Evolutionary conservation across 306 rosid species (phyloP).

Genomic region (Acacia acuminata): DNA sequence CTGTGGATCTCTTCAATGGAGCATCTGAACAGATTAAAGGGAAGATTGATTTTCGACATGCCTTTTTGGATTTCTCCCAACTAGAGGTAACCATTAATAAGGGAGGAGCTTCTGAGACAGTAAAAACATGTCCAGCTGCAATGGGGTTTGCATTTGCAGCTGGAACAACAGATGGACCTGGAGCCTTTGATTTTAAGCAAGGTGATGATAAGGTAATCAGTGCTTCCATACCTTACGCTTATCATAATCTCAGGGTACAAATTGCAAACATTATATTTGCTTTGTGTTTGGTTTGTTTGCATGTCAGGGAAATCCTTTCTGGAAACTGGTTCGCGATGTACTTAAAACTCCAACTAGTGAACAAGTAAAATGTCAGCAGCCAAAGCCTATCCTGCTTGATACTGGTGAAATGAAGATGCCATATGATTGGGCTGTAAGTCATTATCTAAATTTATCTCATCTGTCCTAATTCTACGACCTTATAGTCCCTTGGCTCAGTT

Average conservation of each 20-base stretch:
- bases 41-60: constrained; percentile 72
- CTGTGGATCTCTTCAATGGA: constrained; percentile 68
- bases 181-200: constrained; percentile 91
- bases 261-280: constrained; percentile 22
- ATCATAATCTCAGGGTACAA: constrained; percentile 1
- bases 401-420: constrained; percentile 92
- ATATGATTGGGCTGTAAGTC: constrained; percentile 96
- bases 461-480: neutral
- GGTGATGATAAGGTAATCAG: constrained; percentile 79
- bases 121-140: constrained; percentile 90
- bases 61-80: constrained; percentile 77
- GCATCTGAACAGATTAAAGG: constrained; percentile 75
- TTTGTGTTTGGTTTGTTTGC: constrained; percentile 34
- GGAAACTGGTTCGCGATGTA: constrained; percentile 77
- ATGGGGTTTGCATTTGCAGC: constrained; percentile 97
- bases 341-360: constrained; percentile 68
- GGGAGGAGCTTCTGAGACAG: constrained; percentile 54
- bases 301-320: constrained; percentile 79
- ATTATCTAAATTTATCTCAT: constrained; percentile 5
- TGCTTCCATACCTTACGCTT: constrained; percentile 17
- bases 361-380: constrained; percentile 75
- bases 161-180: constrained; percentile 97
- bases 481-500: constrained; percentile 2
- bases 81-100: constrained; percentile 64
- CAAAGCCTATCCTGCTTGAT: constrained; percentile 94